Percentiles rank a stretch among this genome's conserved stretches.
These are phyloP conservation scores for Abrus pulchellus DNA, from an alignment of 306 rosid genomes.

Conservation along the genomic window DNA sequence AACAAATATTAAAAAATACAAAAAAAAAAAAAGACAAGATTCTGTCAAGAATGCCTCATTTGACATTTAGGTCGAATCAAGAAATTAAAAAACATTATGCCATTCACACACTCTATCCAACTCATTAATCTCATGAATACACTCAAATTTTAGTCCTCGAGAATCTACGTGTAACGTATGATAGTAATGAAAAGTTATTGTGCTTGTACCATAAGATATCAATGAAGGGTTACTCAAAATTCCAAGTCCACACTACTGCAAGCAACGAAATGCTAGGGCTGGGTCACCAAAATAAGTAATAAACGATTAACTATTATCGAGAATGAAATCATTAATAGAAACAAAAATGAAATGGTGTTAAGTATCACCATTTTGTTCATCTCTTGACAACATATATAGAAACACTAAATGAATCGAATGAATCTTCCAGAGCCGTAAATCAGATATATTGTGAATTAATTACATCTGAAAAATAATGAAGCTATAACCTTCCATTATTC, in stretches of 20 bases:
- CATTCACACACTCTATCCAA: neutral
- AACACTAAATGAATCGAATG: conserved; percentile 51
- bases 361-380: conserved; percentile 51
- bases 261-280: neutral
- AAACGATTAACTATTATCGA: conserved; percentile 37
- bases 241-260: neutral
- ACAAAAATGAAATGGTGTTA: conserved; percentile 51
- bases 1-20: too few relatives aligned
- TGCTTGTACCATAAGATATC: neutral
- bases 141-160: too few relatives aligned
- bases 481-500: conserved; percentile 55
- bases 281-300: conserved; percentile 27
- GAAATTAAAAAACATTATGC: neutral
- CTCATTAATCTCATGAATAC: too few relatives aligned
- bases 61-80: neutral
- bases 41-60: too few relatives aligned
- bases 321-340: conserved; percentile 27
- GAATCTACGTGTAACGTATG: neutral
- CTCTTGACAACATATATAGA: conserved; percentile 42
- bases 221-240: neutral
- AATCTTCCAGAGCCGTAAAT: conserved; percentile 51
- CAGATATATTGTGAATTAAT: conserved; percentile 49
- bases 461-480: conserved; percentile 56
- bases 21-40: too few relatives aligned
- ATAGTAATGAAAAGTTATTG: neutral